Percentiles rank a stretch among this genome's conserved stretches.
Conservation (phyloP, 192 early-diverging fungal species). For the Funneliformis mosseae region DNA sequence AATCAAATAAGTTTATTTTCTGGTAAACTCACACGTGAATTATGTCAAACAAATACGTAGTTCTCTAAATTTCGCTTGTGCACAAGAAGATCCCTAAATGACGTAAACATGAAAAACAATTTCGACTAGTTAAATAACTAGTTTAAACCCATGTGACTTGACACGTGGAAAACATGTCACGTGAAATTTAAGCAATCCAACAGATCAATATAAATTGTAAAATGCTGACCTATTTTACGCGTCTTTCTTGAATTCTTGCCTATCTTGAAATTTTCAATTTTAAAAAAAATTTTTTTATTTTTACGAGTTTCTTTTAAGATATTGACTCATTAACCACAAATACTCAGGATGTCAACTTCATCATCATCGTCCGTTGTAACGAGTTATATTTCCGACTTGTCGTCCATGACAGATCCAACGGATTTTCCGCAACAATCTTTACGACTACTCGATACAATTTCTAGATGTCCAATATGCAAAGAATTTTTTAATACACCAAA, state of each 20-base stretch:
- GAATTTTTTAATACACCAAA: constrained; percentile 4
- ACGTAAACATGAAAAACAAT: too few species aligned
- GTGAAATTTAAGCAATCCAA: neutral
- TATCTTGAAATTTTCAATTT: neutral
- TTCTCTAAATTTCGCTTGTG: too few species aligned
- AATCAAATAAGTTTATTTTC: too few species aligned
- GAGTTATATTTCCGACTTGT: neutral
- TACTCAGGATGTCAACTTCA: neutral
- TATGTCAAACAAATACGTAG: neutral
- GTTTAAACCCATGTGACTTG: neutral
- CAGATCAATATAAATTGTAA: too few species aligned
- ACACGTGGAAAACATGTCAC: neutral
- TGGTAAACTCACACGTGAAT: neutral
- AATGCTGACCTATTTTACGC: neutral
- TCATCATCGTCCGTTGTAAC: too few species aligned
- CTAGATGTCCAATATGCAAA: constrained; percentile 9
- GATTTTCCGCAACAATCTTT: neutral
- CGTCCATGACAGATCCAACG: neutral
- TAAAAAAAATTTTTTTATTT: too few species aligned
- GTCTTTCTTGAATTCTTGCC: neutral
- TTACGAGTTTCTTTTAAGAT: too few species aligned
- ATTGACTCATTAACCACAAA: too few species aligned
- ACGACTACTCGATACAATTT: neutral
- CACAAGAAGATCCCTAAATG: neutral
- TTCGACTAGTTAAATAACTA: too few species aligned